Percentiles rank a stretch among this genome's conserved stretches.
phyloP scores from a whole-genome alignment of 1,139 yeast genomes.

The Lodderomyces beijingensis region DNA sequence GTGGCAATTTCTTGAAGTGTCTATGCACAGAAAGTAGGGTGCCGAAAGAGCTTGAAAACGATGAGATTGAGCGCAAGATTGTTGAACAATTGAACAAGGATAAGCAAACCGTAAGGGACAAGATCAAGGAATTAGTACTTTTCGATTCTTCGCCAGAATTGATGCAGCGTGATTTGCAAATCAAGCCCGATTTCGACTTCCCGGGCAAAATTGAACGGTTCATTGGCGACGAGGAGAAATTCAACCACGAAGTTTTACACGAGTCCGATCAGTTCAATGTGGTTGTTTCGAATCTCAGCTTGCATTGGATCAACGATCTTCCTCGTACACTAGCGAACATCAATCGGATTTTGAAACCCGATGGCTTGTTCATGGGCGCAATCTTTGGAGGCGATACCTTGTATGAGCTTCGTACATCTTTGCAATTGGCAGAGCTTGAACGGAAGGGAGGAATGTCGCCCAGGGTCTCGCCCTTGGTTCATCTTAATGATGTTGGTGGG shows the following conservation, averaged over 20 bases:
- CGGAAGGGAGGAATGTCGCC: slow-evolving; percentile 78
- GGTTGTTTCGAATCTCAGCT: slow-evolving; percentile 64
- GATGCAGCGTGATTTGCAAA: slow-evolving; percentile 46
- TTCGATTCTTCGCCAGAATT: slow-evolving; percentile 58
- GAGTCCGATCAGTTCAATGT: slow-evolving; percentile 58
- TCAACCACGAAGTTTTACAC: slow-evolving; percentile 36
- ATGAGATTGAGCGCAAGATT: slow-evolving; percentile 24
- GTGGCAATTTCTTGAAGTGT: slow-evolving; percentile 53
- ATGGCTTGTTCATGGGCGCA: slow-evolving; percentile 80
- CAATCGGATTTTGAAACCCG: slow-evolving; percentile 65
- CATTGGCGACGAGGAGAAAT: slow-evolving; percentile 66
- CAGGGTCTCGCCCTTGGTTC: slow-evolving; percentile 76
- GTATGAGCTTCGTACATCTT: slow-evolving; percentile 72
- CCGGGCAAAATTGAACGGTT: slow-evolving; percentile 41
- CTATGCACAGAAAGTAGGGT: slow-evolving; percentile 29
- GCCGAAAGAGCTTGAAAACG: slow-evolving; percentile 21
- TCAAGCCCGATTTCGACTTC: slow-evolving; percentile 34
- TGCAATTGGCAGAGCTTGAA: slow-evolving; percentile 81
- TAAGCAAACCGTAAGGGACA: slow-evolving; percentile 43
- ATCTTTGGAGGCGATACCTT: slow-evolving; percentile 83
- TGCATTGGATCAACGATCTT: slow-evolving; percentile 85
- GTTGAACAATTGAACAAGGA: slow-evolving; percentile 47
- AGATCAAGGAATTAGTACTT: slow-evolving; percentile 59
- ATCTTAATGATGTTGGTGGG: slow-evolving; percentile 71
- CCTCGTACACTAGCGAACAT: slow-evolving; percentile 59